Conservation (phyloP, 208 protist genomes). For the Trypanosoma vivax region DNA sequence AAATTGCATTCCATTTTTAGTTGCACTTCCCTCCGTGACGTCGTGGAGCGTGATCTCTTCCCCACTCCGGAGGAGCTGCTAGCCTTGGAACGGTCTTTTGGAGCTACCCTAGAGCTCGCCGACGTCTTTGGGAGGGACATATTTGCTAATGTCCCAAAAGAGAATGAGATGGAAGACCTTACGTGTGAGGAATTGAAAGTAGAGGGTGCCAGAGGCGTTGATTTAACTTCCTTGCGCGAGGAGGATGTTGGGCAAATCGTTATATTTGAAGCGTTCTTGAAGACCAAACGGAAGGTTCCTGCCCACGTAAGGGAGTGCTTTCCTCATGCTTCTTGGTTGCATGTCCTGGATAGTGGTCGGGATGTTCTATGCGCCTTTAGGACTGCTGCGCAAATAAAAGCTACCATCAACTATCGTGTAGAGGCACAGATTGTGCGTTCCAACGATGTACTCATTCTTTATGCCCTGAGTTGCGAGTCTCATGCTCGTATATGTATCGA, state of each 20-base stretch:
- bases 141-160: slow-evolving; percentile 23
- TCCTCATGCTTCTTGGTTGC: slow-evolving; percentile 57
- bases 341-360: slow-evolving; percentile 21
- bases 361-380: slow-evolving; percentile 75
- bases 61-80: slow-evolving; percentile 71
- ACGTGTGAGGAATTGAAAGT: not conserved
- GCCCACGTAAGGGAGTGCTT: slow-evolving; percentile 41
- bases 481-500: slow-evolving; percentile 57
- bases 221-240: slow-evolving; percentile 9
- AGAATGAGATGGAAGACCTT: not conserved
- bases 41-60: slow-evolving; percentile 47
- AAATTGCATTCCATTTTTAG: slow-evolving; percentile 34
- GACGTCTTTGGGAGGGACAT: slow-evolving; percentile 61
- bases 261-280: slow-evolving; percentile 57
- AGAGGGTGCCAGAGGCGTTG: not conserved
- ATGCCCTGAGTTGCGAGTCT: slow-evolving; percentile 64
- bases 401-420: slow-evolving; percentile 73
- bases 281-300: slow-evolving; percentile 44
- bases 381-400: slow-evolving; percentile 27
- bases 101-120: slow-evolving; percentile 60
- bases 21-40: slow-evolving; percentile 48
- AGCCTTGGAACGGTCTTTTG: slow-evolving; percentile 77
- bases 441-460: slow-evolving; percentile 36
- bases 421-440: slow-evolving; percentile 72
- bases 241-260: slow-evolving; percentile 43